phyloP scores from a whole-genome alignment of 495 filamentous ascomycete species.

The Aspergillus egyptiacus region DNA sequence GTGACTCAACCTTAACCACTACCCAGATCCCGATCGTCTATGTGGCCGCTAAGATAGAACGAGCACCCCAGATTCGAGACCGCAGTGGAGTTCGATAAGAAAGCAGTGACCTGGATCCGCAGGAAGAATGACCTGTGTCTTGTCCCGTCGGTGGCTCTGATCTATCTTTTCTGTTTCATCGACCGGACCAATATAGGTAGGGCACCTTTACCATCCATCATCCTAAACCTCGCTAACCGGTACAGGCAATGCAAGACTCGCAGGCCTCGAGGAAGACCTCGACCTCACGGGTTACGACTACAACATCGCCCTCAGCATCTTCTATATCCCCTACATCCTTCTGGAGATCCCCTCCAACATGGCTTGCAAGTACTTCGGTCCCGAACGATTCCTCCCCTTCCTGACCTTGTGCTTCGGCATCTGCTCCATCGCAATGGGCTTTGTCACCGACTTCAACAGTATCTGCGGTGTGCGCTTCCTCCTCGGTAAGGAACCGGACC shows the following conservation, averaged over 20 bases:
- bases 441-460: background rate
- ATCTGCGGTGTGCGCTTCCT: background rate
- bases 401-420: slow-evolving; percentile 45
- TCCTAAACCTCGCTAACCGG: background rate
- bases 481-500: too few relatives aligned
- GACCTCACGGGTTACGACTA: slow-evolving; percentile 53
- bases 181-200: slow-evolving; percentile 58
- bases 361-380: slow-evolving; percentile 45
- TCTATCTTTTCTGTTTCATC: slow-evolving; percentile 52
- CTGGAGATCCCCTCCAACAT: slow-evolving; percentile 78
- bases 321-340: slow-evolving; percentile 63
- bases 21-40: too few relatives aligned
- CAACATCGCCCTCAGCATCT: slow-evolving; percentile 58
- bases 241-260: slow-evolving; percentile 32
- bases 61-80: too few relatives aligned
- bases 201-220: too few relatives aligned
- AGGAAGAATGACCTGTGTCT: slow-evolving; percentile 45
- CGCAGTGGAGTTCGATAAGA: slow-evolving; percentile 55
- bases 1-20: too few relatives aligned
- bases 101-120: slow-evolving; percentile 47
- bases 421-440: slow-evolving; percentile 38
- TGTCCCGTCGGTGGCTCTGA: slow-evolving; percentile 40
- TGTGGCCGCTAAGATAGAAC: too few relatives aligned
- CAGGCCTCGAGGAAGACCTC: slow-evolving; percentile 42
- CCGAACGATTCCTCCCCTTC: slow-evolving; percentile 46